Base-by-base conservation (phyloP, 2,329 filamentous ascomycete genomes). In the Beauveria medogensis region DNA sequence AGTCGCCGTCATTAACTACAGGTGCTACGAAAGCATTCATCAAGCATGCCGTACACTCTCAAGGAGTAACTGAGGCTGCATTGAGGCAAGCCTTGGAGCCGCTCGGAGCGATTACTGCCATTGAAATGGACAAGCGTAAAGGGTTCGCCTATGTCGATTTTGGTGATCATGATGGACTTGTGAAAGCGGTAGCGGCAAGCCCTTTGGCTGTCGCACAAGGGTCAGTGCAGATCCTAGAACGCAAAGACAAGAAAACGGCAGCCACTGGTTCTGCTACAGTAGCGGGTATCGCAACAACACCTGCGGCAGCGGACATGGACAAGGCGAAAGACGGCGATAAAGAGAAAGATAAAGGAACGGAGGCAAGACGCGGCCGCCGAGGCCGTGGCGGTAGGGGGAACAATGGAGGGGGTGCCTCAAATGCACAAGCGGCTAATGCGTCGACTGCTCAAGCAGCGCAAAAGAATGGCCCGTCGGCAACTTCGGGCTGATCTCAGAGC, bases 61-160 rank as follows among this genome's bases (percentile, higher is more conserved):
- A 97, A 70, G 93, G 93, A 16, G 90, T 97, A 52, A 97, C 91
- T 0, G 93, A 97, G 69, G 77, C 87, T 0, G 75, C 92, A 0
- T 83, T 97, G 2, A 86, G 88, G 67, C 82, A 88, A 66, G 86
- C 89, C 1, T 85, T 97, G 70, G 81, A 86, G 50, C 74, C 77
- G 0, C 96, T 91, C 67, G 93, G 93, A 2, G 73, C 82, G 1
- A 83, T 97, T 51, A 84, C 84, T 0, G 88, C 85, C 65, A 90
- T 96, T 20, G 93, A 97, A 68, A 93, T 97, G 59, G 93, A 97
- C 71, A 92, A 92, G 73, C 89, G 92, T 69, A 97, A 97, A 73
- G 92, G 92, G 0, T 96, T 96, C 68, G 93, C 92, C 2, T 96
- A 97, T 71, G 88, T 96, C 44, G 90, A 96, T 64, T 97, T 97